phyloP scores from a whole-genome alignment of 352 stramenopile genomes.

The Thalassiosira sp. region DNA sequence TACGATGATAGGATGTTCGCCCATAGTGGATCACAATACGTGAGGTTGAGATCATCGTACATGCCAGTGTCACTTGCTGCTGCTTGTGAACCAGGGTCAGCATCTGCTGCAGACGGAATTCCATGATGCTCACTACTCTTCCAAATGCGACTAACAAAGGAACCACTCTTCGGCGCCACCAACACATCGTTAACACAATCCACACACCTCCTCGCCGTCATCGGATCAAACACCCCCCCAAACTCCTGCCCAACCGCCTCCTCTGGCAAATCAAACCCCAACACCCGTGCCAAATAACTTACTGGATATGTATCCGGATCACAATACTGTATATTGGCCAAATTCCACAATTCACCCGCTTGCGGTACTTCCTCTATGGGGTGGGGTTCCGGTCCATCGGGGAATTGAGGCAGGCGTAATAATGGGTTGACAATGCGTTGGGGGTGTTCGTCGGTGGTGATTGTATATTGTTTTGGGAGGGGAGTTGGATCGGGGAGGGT shows the following conservation, averaged over 20 bases:
- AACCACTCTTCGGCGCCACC: constrained; percentile 10
- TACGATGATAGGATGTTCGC: constrained; percentile 45
- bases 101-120: no score
- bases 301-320: constrained; percentile 75
- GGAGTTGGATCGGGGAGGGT: constrained; percentile 2
- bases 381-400: constrained; percentile 8
- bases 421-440: constrained; percentile 69
- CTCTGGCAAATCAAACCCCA: constrained; percentile 71
- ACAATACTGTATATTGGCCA: constrained; percentile 57
- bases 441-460: constrained; percentile 45
- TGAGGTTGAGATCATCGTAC: constrained; percentile 14
- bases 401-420: constrained; percentile 54
- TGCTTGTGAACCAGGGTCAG: neutral
- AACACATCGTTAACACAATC: constrained; percentile 1
- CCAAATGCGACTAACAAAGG: constrained; percentile 27
- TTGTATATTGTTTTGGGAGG: constrained; percentile 11
- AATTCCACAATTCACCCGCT: constrained; percentile 59
- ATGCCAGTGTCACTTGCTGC: constrained; percentile 1
- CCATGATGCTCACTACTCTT: neutral
- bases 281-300: constrained; percentile 63
- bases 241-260: constrained; percentile 22
- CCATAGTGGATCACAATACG: constrained; percentile 46
- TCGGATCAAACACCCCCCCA: constrained; percentile 37
- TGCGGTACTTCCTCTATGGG: constrained; percentile 52
- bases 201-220: constrained; percentile 4